Evolutionary conservation across 257 asterid genomes (phyloP).

Genomic region (Catharanthus roseus): DNA sequence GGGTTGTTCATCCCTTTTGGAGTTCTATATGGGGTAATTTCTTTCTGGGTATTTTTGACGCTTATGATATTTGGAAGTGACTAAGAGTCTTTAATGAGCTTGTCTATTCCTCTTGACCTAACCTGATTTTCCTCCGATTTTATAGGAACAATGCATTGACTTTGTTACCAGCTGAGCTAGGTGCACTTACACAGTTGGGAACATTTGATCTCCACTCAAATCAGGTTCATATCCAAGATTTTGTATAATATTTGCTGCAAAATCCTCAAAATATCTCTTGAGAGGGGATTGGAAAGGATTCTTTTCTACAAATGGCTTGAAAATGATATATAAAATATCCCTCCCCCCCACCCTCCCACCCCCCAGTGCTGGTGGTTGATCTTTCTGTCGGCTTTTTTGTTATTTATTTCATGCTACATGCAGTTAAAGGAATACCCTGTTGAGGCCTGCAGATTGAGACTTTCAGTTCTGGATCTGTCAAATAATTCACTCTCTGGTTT

Average conservation of each 20-base stretch:
- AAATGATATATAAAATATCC: background rate
- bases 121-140: slow-evolving; percentile 15
- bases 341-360: no score
- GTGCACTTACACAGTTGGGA: slow-evolving; percentile 66
- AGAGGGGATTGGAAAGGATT: background rate
- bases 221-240: slow-evolving; percentile 47
- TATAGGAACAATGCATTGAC: slow-evolving; percentile 65
- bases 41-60: background rate
- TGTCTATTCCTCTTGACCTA: background rate
- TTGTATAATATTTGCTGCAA: slow-evolving; percentile 5
- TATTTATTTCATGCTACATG: slow-evolving; percentile 23
- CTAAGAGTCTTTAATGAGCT: no score
- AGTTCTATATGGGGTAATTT: slow-evolving; percentile 81
- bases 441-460: slow-evolving; percentile 82
- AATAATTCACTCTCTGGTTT: slow-evolving; percentile 87
- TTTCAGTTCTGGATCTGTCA: slow-evolving; percentile 83
- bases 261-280: background rate
- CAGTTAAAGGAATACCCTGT: slow-evolving; percentile 88
- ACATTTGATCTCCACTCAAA: slow-evolving; percentile 95
- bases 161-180: slow-evolving; percentile 77
- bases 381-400: background rate
- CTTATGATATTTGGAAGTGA: background rate
- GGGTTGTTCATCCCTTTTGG: slow-evolving; percentile 76
- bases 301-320: background rate
- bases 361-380: background rate